Evolutionary conservation across 805 yeast species (phyloP), one percentile per base, ranked within the genome.

Genomic region (Yarrowia sp.): DNA sequence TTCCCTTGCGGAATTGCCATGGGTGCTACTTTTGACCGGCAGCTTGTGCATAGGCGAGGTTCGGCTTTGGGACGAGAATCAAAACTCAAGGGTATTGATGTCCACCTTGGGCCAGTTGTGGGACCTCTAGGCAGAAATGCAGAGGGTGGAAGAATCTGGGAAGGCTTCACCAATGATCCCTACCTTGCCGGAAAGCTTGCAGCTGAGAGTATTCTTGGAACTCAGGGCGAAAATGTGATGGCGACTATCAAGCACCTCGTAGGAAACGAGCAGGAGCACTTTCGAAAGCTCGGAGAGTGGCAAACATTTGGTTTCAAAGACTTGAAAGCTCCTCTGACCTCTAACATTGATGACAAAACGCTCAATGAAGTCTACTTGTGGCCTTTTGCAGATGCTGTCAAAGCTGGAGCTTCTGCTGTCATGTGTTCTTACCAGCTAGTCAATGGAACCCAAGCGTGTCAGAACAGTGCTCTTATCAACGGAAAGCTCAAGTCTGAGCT

Each of bases 111-210:
- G 0, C 89, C 89, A 0, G 77, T 78, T 1, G 76, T 83, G 45
- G 88, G 88, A 0, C 89, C 89, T 11, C 78, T 85, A 47, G 89
- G 89, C 0, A 75, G 79, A 38, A 82, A 84, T 69, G 88, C 87
- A 2, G 81, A 80, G 41, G 89, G 86, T 17, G 89, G 89, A 4
- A 76, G 88, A 69, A 83, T 81, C 72, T 84, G 87, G 87, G 88
- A 85, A 73, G 80, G 85, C 36, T 84, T 84, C 72, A 85, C 86
- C 9, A 75, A 84, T 7, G 89, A 85, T 70, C 87, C 88, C 2
- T 84, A 84, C 66, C 74, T 85, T 51, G 83, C 83, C 68, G 89
- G 89, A 18, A 75, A 80, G 22, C 80, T 79, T 6, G 86, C 84
- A 8, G 81, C 80, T 7, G 78, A 80, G 11, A 81, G 85, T 4